Evolutionary conservation across 1,284 basidiomycete species (phyloP).

Genomic region (Amylostereum areolatum): DNA sequence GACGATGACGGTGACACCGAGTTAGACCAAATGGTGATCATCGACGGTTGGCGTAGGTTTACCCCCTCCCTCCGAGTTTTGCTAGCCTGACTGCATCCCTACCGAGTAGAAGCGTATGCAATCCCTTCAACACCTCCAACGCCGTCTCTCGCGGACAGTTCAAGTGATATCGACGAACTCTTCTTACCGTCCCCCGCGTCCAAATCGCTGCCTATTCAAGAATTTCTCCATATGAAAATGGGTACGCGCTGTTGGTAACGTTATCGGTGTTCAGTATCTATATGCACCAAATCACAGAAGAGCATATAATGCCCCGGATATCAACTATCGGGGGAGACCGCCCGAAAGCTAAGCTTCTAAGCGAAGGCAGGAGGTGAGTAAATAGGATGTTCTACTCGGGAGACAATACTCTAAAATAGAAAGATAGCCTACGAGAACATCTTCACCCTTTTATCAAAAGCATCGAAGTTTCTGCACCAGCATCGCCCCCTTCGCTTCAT

Average conservation of each 20-base stretch:
- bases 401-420: not conserved
- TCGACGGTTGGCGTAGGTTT: constrained; percentile 3
- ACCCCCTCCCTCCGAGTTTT: not conserved
- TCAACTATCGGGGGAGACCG: not conserved
- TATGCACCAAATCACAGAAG: not conserved
- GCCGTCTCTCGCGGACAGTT: constrained; percentile 1
- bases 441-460: not conserved
- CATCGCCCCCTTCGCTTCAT: not conserved
- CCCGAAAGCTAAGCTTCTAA: not conserved
- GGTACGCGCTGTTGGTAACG: constrained; percentile 2
- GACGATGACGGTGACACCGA: not conserved
- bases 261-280: not conserved
- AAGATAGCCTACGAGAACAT: not conserved
- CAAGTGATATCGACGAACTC: constrained; percentile 2
- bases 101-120: not conserved
- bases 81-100: not conserved
- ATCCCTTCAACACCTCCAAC: constrained; percentile 4
- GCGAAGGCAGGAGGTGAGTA: not conserved
- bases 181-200: constrained; percentile 2
- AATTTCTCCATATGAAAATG: constrained; percentile 5
- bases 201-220: not conserved
- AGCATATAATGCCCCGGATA: not conserved
- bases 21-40: constrained; percentile 1
- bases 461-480: not conserved
- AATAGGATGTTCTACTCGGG: not conserved